phyloP scores from a whole-genome alignment of 257 asterid species.

The Nyctanthes arbortristis region DNA sequence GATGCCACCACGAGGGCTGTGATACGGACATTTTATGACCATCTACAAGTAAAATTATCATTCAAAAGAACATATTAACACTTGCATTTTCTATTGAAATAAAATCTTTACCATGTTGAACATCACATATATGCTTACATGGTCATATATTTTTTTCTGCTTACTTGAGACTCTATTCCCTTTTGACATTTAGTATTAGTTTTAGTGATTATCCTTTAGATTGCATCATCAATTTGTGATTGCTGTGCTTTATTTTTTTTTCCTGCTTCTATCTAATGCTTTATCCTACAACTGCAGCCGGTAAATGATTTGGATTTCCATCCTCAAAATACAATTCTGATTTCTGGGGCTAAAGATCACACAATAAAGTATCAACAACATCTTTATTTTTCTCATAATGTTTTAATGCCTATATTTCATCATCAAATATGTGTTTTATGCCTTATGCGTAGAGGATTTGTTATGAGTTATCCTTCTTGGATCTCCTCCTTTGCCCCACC shows the following conservation, averaged over 20 bases:
- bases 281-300: slow-evolving; percentile 60
- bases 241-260: neutral
- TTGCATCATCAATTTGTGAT: slow-evolving; percentile 4
- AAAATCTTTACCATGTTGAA: slow-evolving; percentile 9
- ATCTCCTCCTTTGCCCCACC: slow-evolving; percentile 10
- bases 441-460: slow-evolving; percentile 3
- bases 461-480: slow-evolving; percentile 15
- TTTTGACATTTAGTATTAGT: too few relatives aligned
- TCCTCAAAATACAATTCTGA: slow-evolving; percentile 74
- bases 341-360: slow-evolving; percentile 90
- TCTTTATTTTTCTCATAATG: slow-evolving; percentile 24
- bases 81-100: slow-evolving; percentile 4
- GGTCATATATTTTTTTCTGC: slow-evolving; percentile 3
- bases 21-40: slow-evolving; percentile 69
- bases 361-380: slow-evolving; percentile 67
- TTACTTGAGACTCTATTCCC: slow-evolving; percentile 2
- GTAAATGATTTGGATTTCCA: slow-evolving; percentile 90
- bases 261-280: slow-evolving; percentile 24
- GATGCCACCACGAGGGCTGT: slow-evolving; percentile 75
- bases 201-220: slow-evolving; percentile 15
- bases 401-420: slow-evolving; percentile 14
- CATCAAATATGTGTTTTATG: slow-evolving; percentile 11
- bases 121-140: slow-evolving; percentile 2
- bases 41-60: slow-evolving; percentile 55
- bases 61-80: slow-evolving; percentile 16